These are phyloP conservation scores for Ogataea hybrid DNA, from an alignment of 1,139 yeast species.

Conservation along the genomic window DNA sequence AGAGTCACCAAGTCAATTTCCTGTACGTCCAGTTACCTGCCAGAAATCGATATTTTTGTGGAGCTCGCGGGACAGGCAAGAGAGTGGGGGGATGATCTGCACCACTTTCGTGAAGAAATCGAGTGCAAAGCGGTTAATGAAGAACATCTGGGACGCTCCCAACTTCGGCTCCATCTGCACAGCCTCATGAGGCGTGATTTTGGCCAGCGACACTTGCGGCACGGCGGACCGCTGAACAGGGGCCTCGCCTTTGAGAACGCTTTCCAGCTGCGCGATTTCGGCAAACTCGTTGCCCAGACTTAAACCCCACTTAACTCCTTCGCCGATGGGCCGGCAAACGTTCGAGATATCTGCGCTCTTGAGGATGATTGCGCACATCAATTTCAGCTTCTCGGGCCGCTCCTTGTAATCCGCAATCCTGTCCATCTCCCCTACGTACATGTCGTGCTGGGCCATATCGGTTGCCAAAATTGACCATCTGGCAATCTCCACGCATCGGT, in stretches of 20 bases:
- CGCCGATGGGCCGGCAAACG: slow-evolving; percentile 74
- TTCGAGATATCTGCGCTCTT: slow-evolving; percentile 96
- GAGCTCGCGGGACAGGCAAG: slow-evolving; percentile 44
- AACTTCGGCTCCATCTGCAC: slow-evolving; percentile 47
- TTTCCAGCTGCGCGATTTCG: slow-evolving; percentile 60
- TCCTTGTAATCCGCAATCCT: slow-evolving; percentile 22
- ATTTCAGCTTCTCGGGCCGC: slow-evolving; percentile 20
- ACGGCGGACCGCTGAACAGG: slow-evolving; percentile 4
- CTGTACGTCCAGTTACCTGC: slow-evolving; percentile 43
- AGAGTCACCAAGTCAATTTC: slow-evolving; percentile 51
- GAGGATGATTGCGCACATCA: slow-evolving; percentile 66
- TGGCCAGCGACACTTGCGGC: slow-evolving; percentile 6
- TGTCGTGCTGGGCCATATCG: slow-evolving; percentile 90
- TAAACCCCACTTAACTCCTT: slow-evolving; percentile 85
- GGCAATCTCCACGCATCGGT: slow-evolving; percentile 11
- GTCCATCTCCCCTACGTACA: slow-evolving; percentile 54
- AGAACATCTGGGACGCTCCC: slow-evolving; percentile 79
- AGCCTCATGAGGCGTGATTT: slow-evolving; percentile 35
- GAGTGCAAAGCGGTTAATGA: slow-evolving; percentile 78
- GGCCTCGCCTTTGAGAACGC: slow-evolving; percentile 32
- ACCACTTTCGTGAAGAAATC: slow-evolving; percentile 68
- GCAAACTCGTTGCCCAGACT: slow-evolving; percentile 73
- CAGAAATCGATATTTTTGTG: slow-evolving; percentile 40
- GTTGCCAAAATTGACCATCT: slow-evolving; percentile 57
- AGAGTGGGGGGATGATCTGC: slow-evolving; percentile 53